A percentile compares a stretch with the other conserved stretches of the same genome.
phyloP scores from a whole-genome alignment of 2,329 filamentous ascomycete species.

The Aspergillus sp. region DNA sequence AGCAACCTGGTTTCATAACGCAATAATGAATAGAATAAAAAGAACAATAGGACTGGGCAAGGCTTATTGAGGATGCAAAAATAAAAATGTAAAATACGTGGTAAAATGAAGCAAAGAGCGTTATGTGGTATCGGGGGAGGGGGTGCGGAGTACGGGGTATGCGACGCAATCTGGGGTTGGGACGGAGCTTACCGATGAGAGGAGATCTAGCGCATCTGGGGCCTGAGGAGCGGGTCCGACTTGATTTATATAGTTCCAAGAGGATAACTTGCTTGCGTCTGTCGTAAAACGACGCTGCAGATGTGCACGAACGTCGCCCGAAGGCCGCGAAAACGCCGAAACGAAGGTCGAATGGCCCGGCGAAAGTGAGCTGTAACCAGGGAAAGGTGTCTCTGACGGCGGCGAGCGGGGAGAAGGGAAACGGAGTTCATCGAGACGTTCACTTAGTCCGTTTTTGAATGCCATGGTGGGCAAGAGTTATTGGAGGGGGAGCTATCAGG shows the following conservation, averaged over 20 bases:
- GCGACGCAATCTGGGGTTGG: neutral
- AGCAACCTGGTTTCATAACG: neutral
- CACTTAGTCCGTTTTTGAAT: conserved; percentile 65
- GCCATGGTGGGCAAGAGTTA: conserved; percentile 58
- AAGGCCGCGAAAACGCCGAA: conserved; percentile 57
- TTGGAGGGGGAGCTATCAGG: conserved; percentile 29
- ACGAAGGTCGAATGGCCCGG: conserved; percentile 69
- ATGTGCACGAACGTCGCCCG: conserved; percentile 73
- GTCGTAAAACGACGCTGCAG: conserved; percentile 93
- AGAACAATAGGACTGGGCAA: neutral
- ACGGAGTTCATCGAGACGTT: conserved; percentile 77
- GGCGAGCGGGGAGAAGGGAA: conserved; percentile 78
- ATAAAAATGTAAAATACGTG: conserved; percentile 5
- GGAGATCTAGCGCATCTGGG: conserved; percentile 58
- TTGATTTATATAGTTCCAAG: conserved; percentile 68
- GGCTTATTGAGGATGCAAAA: neutral
- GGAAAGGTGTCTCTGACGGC: conserved; percentile 75
- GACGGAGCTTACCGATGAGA: conserved; percentile 56
- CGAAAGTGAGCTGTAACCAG: conserved; percentile 73
- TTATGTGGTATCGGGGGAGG: neutral
- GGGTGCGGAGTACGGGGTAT: conserved; percentile 2
- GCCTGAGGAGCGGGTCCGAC: conserved; percentile 49
- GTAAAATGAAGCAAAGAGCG: neutral
- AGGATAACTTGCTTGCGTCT: conserved; percentile 82
- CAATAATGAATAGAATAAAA: neutral